Base-by-base conservation (phyloP, 2,329 filamentous ascomycete genomes). In the Drechslerella coelobrocha region DNA sequence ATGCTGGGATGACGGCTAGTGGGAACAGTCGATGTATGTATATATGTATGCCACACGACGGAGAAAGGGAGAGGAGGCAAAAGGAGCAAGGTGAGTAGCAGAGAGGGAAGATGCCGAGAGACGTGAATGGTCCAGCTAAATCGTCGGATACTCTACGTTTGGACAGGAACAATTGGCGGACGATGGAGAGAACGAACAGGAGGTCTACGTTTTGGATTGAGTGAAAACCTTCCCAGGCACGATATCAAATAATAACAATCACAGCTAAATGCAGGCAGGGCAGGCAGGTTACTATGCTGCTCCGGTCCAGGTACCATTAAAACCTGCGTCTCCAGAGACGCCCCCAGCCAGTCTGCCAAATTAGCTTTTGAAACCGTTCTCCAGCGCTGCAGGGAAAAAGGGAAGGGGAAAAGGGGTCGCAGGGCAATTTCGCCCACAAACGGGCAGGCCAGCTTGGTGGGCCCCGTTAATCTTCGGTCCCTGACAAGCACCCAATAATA, bases 401-500 rank as follows among this genome's bases (percentile, higher is more conserved):
- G 27, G 27, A 34, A 50, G 19, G 24, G 21, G 41, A 47, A 69
- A 69, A 59, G 57, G 65, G 65, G 57, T 52, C 57, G 27, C 52
- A 43, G 47, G 37, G 34, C 65, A 69, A 69, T 69, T 69, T 69
- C 53, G 53, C 51, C 51, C 53, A 57, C 31, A 60, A 68, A 60
- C 51, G 50, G 62, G 55, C 50, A 24, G 53, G 26, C 63, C 17
- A 57, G 52, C 43, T 69, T 52, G 59, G 65, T 69, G 65, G 65
- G 5, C 21, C 41, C 41, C 55, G 19, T 43, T 59, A 27, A 29
- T 52, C 23, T 45, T 69, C 47, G 52, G 65, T 62, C 65, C 65
- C 65, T 69, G 65, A 61, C 50, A 48, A 62, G 59, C 47, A 45
- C 39, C 65, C 63, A 61, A 68, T 61, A 52, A 69, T 69, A 39